phyloP scores from a whole-genome alignment of 2,329 filamentous ascomycete genomes.

The Aspergillus jensenii region DNA sequence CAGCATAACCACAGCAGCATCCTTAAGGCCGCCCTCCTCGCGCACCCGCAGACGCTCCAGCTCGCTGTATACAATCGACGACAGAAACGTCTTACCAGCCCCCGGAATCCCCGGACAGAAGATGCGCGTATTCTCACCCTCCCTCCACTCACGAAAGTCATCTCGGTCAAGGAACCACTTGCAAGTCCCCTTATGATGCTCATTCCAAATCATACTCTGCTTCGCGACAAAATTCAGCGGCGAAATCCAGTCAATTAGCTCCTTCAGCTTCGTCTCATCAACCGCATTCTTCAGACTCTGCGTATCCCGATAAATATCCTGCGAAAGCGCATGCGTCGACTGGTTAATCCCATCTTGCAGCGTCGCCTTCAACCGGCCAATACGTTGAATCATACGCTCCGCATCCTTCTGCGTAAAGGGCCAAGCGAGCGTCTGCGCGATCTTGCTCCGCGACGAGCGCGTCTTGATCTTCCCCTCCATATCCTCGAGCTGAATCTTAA shows the following conservation, averaged over 20 bases:
- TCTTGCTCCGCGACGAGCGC: neutral
- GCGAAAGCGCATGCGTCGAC: conserved; percentile 1
- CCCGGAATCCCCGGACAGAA: conserved; percentile 9
- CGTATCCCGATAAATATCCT: conserved; percentile 3
- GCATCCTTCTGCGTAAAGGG: conserved; percentile 11
- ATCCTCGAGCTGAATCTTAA: conserved; percentile 2
- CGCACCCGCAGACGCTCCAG: neutral
- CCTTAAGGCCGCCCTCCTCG: conserved; percentile 5
- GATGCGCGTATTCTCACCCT: neutral
- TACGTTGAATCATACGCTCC: neutral
- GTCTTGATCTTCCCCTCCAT: neutral
- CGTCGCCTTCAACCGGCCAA: neutral
- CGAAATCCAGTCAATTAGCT: conserved; percentile 11
- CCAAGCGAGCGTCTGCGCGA: conserved; percentile 7
- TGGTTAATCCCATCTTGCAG: conserved; percentile 5
- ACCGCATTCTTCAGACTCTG: conserved; percentile 1
- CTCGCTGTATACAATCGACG: conserved; percentile 10
- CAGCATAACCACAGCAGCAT: conserved; percentile 12
- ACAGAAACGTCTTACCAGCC: conserved; percentile 8
- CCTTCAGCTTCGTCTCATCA: conserved; percentile 2
- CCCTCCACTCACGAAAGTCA: conserved; percentile 4
- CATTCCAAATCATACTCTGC: conserved; percentile 10
- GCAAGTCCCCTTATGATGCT: conserved; percentile 11
- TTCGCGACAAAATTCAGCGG: conserved; percentile 10
- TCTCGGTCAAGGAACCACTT: conserved; percentile 8